phyloP scores from a whole-genome alignment of 2,329 filamentous ascomycete species.

The Penicillium oxalicum region DNA sequence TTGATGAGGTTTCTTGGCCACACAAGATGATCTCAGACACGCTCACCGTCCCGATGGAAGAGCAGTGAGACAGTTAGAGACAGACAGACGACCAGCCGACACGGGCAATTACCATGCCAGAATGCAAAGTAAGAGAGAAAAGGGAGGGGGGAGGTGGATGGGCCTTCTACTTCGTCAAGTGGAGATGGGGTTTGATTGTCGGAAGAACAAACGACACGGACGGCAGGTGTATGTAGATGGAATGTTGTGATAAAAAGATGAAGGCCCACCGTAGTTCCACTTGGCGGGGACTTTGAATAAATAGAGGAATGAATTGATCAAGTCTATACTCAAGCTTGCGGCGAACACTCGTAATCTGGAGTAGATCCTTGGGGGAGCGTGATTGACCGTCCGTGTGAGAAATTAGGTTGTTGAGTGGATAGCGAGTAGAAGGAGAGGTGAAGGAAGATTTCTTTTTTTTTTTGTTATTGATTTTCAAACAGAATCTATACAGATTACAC shows the following conservation, averaged over 20 bases:
- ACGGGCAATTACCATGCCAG: constrained; percentile 13
- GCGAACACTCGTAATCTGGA: no score
- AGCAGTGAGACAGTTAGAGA: constrained; percentile 10
- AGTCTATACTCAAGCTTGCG: not conserved
- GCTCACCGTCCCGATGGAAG: constrained; percentile 8
- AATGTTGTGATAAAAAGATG: not conserved
- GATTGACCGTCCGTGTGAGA: not conserved
- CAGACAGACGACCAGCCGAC: constrained; percentile 1
- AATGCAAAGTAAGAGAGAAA: constrained; percentile 2
- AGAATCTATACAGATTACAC: no score
- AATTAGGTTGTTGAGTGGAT: not conserved
- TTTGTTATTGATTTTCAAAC: no score
- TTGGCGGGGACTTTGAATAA: constrained; percentile 3
- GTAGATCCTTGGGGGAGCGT: no score
- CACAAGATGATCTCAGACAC: constrained; percentile 18
- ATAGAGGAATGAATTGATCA: not conserved
- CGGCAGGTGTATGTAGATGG: not conserved
- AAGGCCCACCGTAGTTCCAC: not conserved
- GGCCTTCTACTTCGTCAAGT: not conserved
- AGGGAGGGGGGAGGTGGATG: no score
- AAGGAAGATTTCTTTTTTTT: not conserved
- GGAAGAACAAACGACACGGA: constrained; percentile 2
- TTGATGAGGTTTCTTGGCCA: constrained; percentile 4
- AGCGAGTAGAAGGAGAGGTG: not conserved
- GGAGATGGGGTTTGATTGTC: constrained; percentile 1